These are phyloP conservation scores for Moesziomyces antarcticus DNA, from an alignment of 1,284 basidiomycete genomes.

Conservation along the genomic window DNA sequence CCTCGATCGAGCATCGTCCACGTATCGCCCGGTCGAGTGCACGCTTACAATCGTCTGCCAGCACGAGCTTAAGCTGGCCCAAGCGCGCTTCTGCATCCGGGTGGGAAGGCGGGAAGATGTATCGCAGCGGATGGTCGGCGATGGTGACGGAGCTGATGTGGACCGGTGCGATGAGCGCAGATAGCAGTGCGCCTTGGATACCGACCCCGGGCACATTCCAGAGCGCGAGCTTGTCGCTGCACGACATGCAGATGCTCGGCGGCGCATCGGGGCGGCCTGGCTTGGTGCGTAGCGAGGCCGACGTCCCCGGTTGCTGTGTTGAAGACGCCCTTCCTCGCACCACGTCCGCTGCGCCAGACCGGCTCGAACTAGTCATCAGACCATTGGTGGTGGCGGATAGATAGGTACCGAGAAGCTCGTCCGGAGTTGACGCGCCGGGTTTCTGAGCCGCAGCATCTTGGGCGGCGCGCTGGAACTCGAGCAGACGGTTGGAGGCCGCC, in stretches of 20 bases:
- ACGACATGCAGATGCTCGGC: slow-evolving; percentile 51
- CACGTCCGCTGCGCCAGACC: not conserved
- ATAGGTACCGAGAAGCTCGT: slow-evolving; percentile 12
- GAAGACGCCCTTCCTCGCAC: slow-evolving; percentile 30
- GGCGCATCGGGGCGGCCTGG: slow-evolving; percentile 56
- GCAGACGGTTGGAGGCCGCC: slow-evolving; percentile 26
- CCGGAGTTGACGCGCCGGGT: not conserved
- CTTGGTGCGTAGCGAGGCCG: slow-evolving; percentile 42
- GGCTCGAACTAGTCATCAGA: not conserved
- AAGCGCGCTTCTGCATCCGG: not conserved
- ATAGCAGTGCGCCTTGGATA: slow-evolving; percentile 51
- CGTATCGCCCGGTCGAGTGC: slow-evolving; percentile 6
- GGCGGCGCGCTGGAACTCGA: slow-evolving; percentile 37
- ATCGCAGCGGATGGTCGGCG: slow-evolving; percentile 21
- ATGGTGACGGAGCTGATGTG: slow-evolving; percentile 33
- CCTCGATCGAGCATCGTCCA: not conserved
- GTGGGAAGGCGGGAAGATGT: slow-evolving; percentile 19
- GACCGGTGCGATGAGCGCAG: slow-evolving; percentile 34
- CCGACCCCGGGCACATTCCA: slow-evolving; percentile 44
- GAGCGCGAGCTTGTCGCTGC: slow-evolving; percentile 55
- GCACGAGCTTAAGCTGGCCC: slow-evolving; percentile 9
- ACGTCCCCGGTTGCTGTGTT: not conserved
- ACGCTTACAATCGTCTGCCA: slow-evolving; percentile 15
- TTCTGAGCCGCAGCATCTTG: slow-evolving; percentile 21
- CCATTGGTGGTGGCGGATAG: not conserved